A percentile compares a stretch with the other conserved stretches of the same genome.
Conservation (phyloP, 1,284 basidiomycete genomes). For the Sanghuangporus baumii region DNA sequence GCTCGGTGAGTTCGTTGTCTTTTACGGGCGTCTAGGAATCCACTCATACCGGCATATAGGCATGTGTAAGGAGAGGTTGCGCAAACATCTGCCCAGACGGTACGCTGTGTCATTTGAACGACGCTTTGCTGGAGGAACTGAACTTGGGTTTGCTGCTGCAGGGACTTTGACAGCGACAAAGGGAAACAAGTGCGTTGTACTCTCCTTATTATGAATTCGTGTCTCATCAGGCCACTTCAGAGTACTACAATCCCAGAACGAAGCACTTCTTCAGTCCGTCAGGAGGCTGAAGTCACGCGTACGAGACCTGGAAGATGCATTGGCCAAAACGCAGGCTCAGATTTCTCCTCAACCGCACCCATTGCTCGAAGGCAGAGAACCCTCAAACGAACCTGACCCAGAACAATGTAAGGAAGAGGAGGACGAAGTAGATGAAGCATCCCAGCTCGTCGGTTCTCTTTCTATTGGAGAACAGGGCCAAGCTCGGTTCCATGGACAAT, state of each 20-base stretch:
- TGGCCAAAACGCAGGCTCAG: constrained; percentile 13
- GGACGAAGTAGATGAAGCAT: constrained; percentile 21
- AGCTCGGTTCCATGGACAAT: constrained; percentile 42
- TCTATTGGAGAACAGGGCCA: constrained; percentile 41
- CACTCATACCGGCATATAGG: constrained; percentile 26
- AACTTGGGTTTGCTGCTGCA: constrained; percentile 19
- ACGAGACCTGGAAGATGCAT: constrained; percentile 15
- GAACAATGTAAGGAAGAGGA: constrained; percentile 1
- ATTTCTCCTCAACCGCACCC: constrained; percentile 18
- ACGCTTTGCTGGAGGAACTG: not conserved
- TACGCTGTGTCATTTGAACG: constrained; percentile 20
- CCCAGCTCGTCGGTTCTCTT: constrained; percentile 35
- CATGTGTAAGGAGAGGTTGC: constrained; percentile 48
- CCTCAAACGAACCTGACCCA: not conserved
- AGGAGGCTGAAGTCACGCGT: constrained; percentile 11
- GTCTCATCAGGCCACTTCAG: constrained; percentile 1
- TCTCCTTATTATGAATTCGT: not conserved
- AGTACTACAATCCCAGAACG: constrained; percentile 17
- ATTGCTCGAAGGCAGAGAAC: constrained; percentile 10
- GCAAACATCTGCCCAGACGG: constrained; percentile 48
- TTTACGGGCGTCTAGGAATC: not conserved
- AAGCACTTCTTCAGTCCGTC: constrained; percentile 12
- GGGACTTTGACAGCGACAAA: constrained; percentile 47
- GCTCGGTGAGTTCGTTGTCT: not conserved
- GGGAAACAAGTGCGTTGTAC: constrained; percentile 39